Percentiles rank a stretch among this genome's conserved stretches.
These are phyloP conservation scores for Seiridium unicorne DNA, from an alignment of 2,329 filamentous ascomycete genomes.

Conservation along the genomic window DNA sequence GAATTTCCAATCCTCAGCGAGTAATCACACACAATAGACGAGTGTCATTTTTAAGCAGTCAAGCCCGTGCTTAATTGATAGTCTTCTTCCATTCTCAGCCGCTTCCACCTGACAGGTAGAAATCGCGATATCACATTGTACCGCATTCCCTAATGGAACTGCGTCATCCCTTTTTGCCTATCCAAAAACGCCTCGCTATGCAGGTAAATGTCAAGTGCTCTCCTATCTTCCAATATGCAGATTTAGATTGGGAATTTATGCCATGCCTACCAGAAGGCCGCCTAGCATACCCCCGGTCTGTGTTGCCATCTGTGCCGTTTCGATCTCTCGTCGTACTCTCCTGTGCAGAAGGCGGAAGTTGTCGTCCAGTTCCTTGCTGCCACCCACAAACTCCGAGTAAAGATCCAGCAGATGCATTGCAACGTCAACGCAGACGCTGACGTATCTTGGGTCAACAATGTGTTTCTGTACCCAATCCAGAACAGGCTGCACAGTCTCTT, in stretches of 20 bases:
- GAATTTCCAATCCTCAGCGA: too few species aligned
- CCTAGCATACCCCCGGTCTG: slow-evolving; percentile 88
- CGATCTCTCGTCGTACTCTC: slow-evolving; percentile 73
- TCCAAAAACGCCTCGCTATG: slow-evolving; percentile 4
- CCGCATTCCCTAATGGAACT: neutral
- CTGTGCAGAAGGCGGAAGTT: slow-evolving; percentile 68
- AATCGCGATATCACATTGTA: neutral
- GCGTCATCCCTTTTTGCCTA: neutral
- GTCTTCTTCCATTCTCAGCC: too few species aligned
- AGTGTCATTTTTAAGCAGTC: too few species aligned
- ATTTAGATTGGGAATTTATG: slow-evolving; percentile 6
- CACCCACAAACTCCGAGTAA: slow-evolving; percentile 77
- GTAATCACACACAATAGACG: too few species aligned
- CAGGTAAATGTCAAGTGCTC: slow-evolving; percentile 1
- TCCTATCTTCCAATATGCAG: neutral
- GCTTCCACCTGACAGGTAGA: too few species aligned
- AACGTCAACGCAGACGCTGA: slow-evolving; percentile 79
- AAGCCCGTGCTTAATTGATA: too few species aligned
- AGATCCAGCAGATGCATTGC: slow-evolving; percentile 81
- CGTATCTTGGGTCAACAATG: slow-evolving; percentile 79
- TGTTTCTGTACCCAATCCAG: slow-evolving; percentile 79
- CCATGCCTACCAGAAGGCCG: slow-evolving; percentile 53
- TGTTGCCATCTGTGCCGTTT: slow-evolving; percentile 78
- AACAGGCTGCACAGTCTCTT: slow-evolving; percentile 76
- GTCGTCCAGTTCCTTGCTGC: slow-evolving; percentile 69